These are phyloP conservation scores for Wickerhamia fluorescens DNA, from an alignment of 805 yeast species.

Conservation along the genomic window DNA sequence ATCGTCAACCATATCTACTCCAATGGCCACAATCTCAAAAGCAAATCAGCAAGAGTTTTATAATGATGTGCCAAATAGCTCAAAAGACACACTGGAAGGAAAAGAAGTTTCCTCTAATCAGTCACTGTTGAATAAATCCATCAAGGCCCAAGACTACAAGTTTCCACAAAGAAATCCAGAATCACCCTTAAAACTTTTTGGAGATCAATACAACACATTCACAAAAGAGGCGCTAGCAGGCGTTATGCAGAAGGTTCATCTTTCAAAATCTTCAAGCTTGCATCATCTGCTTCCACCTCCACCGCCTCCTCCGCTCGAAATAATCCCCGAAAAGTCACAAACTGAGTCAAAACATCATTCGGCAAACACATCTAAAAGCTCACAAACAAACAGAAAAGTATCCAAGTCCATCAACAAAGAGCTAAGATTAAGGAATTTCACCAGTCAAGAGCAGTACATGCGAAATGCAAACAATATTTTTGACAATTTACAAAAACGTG, in stretches of 20 bases:
- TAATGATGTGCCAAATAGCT: slow-evolving; percentile 3
- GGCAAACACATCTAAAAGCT: background rate
- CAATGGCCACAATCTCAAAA: slow-evolving; percentile 19
- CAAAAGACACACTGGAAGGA: too few species aligned
- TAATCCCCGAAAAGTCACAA: background rate
- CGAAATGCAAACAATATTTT: slow-evolving; percentile 34
- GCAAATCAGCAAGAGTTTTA: slow-evolving; percentile 2
- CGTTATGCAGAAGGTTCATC: slow-evolving; percentile 17
- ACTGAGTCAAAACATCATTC: background rate
- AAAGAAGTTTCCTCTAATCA: too few species aligned
- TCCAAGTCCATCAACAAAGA: slow-evolving; percentile 9
- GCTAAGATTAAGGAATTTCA: slow-evolving; percentile 24
- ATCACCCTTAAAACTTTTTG: slow-evolving; percentile 35
- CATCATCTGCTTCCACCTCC: too few species aligned
- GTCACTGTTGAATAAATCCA: slow-evolving; percentile 1
- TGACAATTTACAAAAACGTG: slow-evolving; percentile 31
- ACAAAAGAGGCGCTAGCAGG: slow-evolving; percentile 29
- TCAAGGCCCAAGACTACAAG: slow-evolving; percentile 13
- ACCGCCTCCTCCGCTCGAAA: slow-evolving; percentile 4
- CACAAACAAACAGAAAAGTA: slow-evolving; percentile 1
- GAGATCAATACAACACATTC: slow-evolving; percentile 32
- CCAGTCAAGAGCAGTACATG: slow-evolving; percentile 30
- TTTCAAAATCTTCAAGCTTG: slow-evolving; percentile 9
- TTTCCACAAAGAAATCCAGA: slow-evolving; percentile 18
- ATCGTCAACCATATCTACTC: slow-evolving; percentile 33